A percentile compares a stretch with the other conserved stretches of the same genome.
Evolutionary conservation across 352 stramenopile species (phyloP).

Genomic region (Phytophthora megakarya): DNA sequence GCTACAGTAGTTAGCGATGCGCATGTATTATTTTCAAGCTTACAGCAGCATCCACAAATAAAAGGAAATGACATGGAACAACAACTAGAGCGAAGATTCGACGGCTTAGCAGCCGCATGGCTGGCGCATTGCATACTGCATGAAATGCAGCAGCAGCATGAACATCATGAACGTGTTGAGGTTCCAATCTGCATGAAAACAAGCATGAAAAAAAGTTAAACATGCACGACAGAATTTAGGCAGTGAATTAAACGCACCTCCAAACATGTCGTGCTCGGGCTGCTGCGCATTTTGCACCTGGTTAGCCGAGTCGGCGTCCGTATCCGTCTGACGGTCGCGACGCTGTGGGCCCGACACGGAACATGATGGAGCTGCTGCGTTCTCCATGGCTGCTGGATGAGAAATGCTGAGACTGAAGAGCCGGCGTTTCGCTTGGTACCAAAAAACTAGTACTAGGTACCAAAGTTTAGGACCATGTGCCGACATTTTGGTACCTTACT

Average conservation of each 20-base stretch:
- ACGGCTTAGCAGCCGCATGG: slow-evolving; percentile 75
- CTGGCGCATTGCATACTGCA: slow-evolving; percentile 88
- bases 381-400: slow-evolving; percentile 40
- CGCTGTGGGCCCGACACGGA: slow-evolving; percentile 43
- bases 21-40: slow-evolving; percentile 28
- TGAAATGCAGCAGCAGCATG: slow-evolving; percentile 85
- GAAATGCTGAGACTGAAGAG: slow-evolving; percentile 19
- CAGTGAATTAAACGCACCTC: slow-evolving; percentile 46
- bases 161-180: slow-evolving; percentile 88
- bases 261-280: slow-evolving; percentile 84
- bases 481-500: no score
- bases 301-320: slow-evolving; percentile 21
- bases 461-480: no score
- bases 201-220: slow-evolving; percentile 1
- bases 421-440: no score
- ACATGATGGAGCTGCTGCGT: slow-evolving; percentile 40
- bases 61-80: slow-evolving; percentile 34
- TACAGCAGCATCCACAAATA: slow-evolving; percentile 25
- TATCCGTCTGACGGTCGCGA: slow-evolving; percentile 21
- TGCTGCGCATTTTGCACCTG: slow-evolving; percentile 20
- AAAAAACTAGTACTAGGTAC: no score
- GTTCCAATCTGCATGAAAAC: slow-evolving; percentile 60
- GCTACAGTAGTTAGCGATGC: slow-evolving; percentile 3
- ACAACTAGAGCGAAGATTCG: slow-evolving; percentile 21
- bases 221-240: not conserved